Percentiles rank a stretch among this genome's conserved stretches.
Evolutionary conservation across 2,329 filamentous ascomycete species (phyloP).

Genomic region (Exophiala aquamarina): DNA sequence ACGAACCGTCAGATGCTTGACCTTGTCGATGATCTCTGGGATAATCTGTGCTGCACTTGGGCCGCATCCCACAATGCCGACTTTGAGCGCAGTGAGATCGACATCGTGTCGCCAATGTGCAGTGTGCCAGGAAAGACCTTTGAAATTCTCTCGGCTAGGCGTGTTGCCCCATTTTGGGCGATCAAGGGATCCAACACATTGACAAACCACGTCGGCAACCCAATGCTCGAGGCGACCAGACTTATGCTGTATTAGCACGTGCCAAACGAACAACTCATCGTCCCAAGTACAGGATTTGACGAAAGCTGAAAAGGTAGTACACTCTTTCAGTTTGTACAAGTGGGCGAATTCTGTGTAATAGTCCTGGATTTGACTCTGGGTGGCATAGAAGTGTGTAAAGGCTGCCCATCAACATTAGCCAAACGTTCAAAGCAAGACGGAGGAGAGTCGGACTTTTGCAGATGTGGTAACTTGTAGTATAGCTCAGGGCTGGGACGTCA

Average conservation of each 20-base stretch:
- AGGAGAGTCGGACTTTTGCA: conserved; percentile 16
- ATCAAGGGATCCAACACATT: conserved; percentile 11
- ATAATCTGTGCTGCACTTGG: conserved; percentile 18
- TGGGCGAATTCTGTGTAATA: too few relatives aligned
- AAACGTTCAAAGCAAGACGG: too few relatives aligned
- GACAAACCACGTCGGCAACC: conserved; percentile 13
- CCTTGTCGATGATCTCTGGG: conserved; percentile 13
- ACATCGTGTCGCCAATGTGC: conserved; percentile 7
- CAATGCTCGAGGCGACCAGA: conserved; percentile 11
- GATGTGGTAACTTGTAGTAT: conserved; percentile 13
- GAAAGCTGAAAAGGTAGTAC: too few relatives aligned
- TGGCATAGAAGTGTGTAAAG: conserved; percentile 14
- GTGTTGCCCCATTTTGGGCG: conserved; percentile 14
- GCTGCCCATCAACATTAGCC: conserved; percentile 6
- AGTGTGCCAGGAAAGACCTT: conserved; percentile 10
- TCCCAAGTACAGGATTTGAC: conserved; percentile 18
- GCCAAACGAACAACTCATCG: conserved; percentile 12
- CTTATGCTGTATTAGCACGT: conserved; percentile 9
- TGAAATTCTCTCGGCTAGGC: conserved; percentile 10
- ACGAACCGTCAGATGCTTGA: conserved; percentile 6
- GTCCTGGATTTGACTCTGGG: too few relatives aligned
- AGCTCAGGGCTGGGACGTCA: conserved; percentile 19
- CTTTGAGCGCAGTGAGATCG: conserved; percentile 1
- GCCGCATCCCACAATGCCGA: conserved; percentile 16
- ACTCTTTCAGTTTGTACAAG: too few relatives aligned